These are phyloP conservation scores for Hypoxylon sp. DNA, from an alignment of 2,329 filamentous ascomycete species.

Conservation along the genomic window DNA sequence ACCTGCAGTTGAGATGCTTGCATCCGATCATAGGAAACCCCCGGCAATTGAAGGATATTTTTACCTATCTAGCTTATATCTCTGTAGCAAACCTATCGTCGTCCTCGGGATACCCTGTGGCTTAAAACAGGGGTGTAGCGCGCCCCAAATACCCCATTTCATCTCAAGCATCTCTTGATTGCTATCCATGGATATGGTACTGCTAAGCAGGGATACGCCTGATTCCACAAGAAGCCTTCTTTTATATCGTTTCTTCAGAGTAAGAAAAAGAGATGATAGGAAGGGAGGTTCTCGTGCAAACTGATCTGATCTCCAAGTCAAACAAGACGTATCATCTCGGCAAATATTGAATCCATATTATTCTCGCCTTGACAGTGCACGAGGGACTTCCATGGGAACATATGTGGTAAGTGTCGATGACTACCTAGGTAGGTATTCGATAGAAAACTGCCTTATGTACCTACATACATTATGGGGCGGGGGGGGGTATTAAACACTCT, in stretches of 20 bases:
- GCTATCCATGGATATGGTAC: constrained; percentile 13
- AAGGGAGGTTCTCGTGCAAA: constrained; percentile 15
- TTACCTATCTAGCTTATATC: constrained; percentile 7
- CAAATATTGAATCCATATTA: constrained; percentile 37
- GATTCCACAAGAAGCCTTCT: constrained; percentile 23
- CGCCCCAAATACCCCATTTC: not conserved
- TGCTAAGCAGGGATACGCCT: constrained; percentile 31
- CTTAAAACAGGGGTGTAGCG: constrained; percentile 4
- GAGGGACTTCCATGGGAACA: constrained; percentile 19
- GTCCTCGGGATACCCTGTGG: not conserved
- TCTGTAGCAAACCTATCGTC: constrained; percentile 7
- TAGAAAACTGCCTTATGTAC: constrained; percentile 16
- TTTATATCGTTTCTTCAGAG: constrained; percentile 9
- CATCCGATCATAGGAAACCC: constrained; percentile 27
- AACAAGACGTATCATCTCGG: constrained; percentile 20
- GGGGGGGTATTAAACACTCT: no score
- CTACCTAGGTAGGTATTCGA: constrained; percentile 18
- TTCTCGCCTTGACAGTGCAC: constrained; percentile 22
- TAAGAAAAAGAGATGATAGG: constrained; percentile 7
- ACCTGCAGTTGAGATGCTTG: constrained; percentile 36
- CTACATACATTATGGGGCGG: no score
- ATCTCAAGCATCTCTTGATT: constrained; percentile 18
- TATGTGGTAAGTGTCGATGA: constrained; percentile 13
- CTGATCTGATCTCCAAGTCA: not conserved
- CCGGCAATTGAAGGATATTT: constrained; percentile 20